Percentiles rank a stretch among this genome's conserved stretches.
Evolutionary conservation across 1,139 yeast genomes (phyloP).

Genomic region (Candida gigantensis): DNA sequence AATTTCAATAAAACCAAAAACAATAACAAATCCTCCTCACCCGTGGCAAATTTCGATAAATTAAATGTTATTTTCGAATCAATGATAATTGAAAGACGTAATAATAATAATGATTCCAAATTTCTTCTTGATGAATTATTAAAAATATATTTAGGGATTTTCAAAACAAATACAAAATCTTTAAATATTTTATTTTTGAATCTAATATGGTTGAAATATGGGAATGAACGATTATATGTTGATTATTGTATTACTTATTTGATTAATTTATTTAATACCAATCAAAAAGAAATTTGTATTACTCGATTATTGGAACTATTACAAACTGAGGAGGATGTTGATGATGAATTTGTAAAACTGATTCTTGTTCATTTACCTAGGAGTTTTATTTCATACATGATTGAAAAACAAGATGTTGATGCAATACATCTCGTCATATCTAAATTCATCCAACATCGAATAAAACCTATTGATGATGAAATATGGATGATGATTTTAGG

Average conservation of each 20-base stretch:
- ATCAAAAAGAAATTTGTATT: slow-evolving; percentile 3
- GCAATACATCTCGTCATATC: slow-evolving; percentile 2
- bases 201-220: slow-evolving; percentile 5
- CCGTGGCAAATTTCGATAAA: not conserved
- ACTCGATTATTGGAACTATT: not conserved
- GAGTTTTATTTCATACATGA: not conserved
- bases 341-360: not conserved
- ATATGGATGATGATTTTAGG: slow-evolving; percentile 27
- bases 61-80: slow-evolving; percentile 1
- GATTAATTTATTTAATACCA: slow-evolving; percentile 6
- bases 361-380: slow-evolving; percentile 1
- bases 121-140: too few species aligned
- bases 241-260: slow-evolving; percentile 8
- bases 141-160: slow-evolving; percentile 5
- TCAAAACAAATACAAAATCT: too few species aligned
- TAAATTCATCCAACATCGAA: not conserved
- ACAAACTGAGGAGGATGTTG: not conserved
- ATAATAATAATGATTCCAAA: too few species aligned
- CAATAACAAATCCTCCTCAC: too few species aligned
- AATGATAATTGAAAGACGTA: too few species aligned
- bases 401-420: slow-evolving; percentile 5
- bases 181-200: too few species aligned
- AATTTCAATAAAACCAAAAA: not conserved
- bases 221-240: not conserved
- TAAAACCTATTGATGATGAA: slow-evolving; percentile 16